Base-by-base conservation (phyloP, 1,284 basidiomycete species). In the Rhodotorula sp. region DNA sequence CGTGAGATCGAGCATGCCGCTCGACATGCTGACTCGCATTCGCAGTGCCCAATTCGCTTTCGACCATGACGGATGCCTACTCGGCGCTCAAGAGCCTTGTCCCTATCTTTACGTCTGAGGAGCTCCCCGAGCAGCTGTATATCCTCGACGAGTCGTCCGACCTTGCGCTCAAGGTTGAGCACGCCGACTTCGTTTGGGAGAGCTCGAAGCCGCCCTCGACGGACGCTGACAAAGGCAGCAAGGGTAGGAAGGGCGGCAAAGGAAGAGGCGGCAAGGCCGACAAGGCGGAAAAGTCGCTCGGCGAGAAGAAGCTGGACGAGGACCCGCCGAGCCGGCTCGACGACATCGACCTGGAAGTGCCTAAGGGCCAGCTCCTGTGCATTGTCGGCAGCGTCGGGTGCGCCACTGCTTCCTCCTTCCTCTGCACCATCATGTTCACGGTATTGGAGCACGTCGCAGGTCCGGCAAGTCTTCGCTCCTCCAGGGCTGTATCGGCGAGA, bases 401-500 rank as follows among this genome's bases (percentile, higher is more conserved):
- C 67, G 64, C 58, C 41, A 12, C 10, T 23, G 19, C 34, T 54
- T 17, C 21, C 27, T n/a, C 42, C 21, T n/a, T 8, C 52, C 49
- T 42, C 25, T 44, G 23, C 16, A 14, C 42, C 34, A 45, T 57
- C 53, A 70, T 48, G 42, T 49, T 17, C n/a, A 27, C 58, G 8
- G 25, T n/a, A 25, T 13, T 13, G 5, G 34, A 3, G 50, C 44
- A 48, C 75, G 72, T 41, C 1, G 44, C 50, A 66, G 64, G 0
- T 77, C 74, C 34, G 81, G 79, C 55, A 84, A 90, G 82, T 88
- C 87, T 21, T 88, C 87, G 78, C 80, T 91, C 17, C 81, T 91
- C 4, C 86, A 88, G 77, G 89, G 88, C 1, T 82, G 91, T 25
- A 86, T 91, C 34, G 89, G 90, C 12, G 90, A 91, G 81, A 91